Conservation (phyloP, 257 asterid species). For the Gardenia jasminoides region DNA sequence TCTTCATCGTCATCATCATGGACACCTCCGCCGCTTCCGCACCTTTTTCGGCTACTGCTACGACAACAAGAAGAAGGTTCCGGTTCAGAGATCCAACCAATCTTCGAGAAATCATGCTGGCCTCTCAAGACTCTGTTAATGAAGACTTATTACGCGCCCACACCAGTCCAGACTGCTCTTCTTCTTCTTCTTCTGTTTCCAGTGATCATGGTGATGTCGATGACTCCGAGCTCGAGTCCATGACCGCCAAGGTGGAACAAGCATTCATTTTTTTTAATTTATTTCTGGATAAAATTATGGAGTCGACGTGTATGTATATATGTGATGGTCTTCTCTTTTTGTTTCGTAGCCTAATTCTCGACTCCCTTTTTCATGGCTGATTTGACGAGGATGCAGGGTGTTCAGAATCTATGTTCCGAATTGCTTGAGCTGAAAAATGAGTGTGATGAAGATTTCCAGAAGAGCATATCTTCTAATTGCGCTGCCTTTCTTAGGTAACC, state of each 20-base stretch:
- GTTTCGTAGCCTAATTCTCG: not conserved
- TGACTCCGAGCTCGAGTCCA: constrained; percentile 58
- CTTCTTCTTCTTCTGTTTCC: constrained; percentile 39
- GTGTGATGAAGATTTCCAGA: constrained; percentile 71
- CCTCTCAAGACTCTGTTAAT: constrained; percentile 32
- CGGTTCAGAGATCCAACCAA: constrained; percentile 52
- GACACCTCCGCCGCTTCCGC: constrained; percentile 35
- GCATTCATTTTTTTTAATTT: not conserved
- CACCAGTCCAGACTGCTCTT: not conserved
- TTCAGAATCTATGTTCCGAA: constrained; percentile 76
- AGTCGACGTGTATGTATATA: too few relatives aligned
- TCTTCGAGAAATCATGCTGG: constrained; percentile 26
- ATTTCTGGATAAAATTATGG: too few relatives aligned
- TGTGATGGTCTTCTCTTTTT: not conserved
- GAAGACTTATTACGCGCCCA: not conserved
- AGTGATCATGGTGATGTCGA: constrained; percentile 29
- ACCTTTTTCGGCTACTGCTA: not conserved
- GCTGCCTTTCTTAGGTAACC: constrained; percentile 61
- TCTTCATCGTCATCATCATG: constrained; percentile 27
- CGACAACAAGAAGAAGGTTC: constrained; percentile 26
- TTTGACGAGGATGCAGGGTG: constrained; percentile 42
- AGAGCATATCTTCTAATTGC: constrained; percentile 56
- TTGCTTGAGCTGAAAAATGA: constrained; percentile 72
- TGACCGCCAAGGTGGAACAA: constrained; percentile 68
- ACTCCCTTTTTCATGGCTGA: not conserved